These are phyloP conservation scores for Chaetomiaceae sp. DNA, from an alignment of 2,329 filamentous ascomycete genomes.

Conservation along the genomic window DNA sequence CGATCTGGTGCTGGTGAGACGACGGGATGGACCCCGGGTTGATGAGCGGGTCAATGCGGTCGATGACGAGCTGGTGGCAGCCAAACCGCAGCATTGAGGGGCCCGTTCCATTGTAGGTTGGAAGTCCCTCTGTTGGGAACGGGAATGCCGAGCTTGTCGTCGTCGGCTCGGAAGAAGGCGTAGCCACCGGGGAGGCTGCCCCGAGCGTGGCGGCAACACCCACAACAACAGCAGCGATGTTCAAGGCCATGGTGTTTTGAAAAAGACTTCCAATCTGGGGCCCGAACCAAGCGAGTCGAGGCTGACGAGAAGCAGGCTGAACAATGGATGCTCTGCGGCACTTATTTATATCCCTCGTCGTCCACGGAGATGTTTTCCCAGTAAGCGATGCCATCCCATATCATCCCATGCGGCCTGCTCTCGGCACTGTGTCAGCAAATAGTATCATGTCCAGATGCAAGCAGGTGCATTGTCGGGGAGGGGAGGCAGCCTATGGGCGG, in stretches of 20 bases:
- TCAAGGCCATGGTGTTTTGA: neutral
- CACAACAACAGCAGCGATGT: neutral
- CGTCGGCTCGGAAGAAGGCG: no score
- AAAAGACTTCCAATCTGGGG: no score
- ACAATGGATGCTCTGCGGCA: neutral
- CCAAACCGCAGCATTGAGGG: constrained; percentile 19
- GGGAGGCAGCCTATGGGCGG: neutral
- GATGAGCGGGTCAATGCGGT: constrained; percentile 34
- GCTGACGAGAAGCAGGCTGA: no score
- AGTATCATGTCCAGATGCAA: neutral
- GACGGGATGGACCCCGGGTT: constrained; percentile 44
- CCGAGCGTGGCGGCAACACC: neutral
- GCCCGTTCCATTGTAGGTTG: constrained; percentile 12
- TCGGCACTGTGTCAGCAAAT: neutral
- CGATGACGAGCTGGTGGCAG: constrained; percentile 48
- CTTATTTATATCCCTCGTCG: neutral
- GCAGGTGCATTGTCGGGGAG: neutral
- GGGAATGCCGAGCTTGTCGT: no score
- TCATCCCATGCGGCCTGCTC: neutral
- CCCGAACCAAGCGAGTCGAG: no score
- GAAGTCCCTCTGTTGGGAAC: neutral
- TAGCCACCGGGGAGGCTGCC: neutral
- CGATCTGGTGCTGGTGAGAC: constrained; percentile 53
- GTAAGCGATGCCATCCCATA: no score
- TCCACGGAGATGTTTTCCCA: neutral